These are phyloP conservation scores for Lentinula detonsa DNA, from an alignment of 768 basidiomycete genomes.

Conservation along the genomic window DNA sequence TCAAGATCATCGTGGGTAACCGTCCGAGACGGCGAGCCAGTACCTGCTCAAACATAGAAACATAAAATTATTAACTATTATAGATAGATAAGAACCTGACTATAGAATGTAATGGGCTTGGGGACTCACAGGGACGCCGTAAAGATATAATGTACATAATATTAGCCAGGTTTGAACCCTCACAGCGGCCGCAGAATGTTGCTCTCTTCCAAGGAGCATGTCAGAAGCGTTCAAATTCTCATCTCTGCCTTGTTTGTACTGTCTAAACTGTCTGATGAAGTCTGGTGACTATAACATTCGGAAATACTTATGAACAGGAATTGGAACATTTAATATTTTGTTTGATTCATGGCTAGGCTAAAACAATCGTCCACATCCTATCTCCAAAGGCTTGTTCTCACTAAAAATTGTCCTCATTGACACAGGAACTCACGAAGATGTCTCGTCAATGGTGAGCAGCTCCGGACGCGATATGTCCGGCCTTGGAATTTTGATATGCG, in stretches of 20 bases:
- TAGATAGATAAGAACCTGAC: neutral
- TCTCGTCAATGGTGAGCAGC: constrained; percentile 21
- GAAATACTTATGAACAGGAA: neutral
- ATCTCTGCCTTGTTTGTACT: no score
- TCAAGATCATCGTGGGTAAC: constrained; percentile 32
- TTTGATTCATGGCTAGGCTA: neutral
- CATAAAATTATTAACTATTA: neutral
- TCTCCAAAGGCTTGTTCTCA: neutral
- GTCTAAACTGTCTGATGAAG: no score
- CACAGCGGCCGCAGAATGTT: neutral
- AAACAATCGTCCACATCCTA: neutral
- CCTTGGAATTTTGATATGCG: constrained; percentile 71
- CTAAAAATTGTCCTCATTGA: neutral
- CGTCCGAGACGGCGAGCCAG: neutral
- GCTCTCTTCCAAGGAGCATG: no score
- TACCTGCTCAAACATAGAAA: neutral
- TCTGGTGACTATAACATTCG: neutral
- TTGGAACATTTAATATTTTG: neutral
- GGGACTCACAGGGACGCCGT: neutral
- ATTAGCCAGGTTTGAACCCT: neutral
- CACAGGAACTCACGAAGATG: neutral
- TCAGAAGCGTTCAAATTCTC: no score
- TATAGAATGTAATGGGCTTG: neutral
- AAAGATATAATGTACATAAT: neutral
- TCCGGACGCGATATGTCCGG: constrained; percentile 55